Evolutionary conservation across 169 alveolate species (phyloP).

Genomic region (Babesia bigemina): DNA sequence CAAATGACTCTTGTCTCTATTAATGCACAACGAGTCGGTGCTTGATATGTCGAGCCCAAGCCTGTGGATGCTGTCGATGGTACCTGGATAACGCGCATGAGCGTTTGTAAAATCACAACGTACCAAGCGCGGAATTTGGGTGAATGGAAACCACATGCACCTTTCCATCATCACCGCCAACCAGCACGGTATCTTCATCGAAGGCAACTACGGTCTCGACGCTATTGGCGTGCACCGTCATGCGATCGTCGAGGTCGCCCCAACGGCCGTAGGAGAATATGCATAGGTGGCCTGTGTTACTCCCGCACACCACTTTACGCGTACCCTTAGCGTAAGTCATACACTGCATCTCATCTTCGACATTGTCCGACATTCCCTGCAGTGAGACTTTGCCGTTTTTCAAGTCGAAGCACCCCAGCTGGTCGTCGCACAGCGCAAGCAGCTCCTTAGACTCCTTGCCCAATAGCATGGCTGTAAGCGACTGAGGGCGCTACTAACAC

Average conservation of each 20-base stretch:
- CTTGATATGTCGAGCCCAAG: background rate
- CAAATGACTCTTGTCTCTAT: background rate
- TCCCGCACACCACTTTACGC: slow-evolving; percentile 62
- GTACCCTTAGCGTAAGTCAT: slow-evolving; percentile 4
- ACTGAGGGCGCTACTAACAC: background rate
- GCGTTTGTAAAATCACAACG: background rate
- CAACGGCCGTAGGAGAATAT: slow-evolving; percentile 59
- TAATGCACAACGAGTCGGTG: slow-evolving; percentile 53
- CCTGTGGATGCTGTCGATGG: background rate
- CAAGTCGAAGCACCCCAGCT: slow-evolving; percentile 55
- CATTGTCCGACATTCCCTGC: slow-evolving; percentile 57
- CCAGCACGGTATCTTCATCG: slow-evolving; percentile 36
- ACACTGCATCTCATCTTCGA: slow-evolving; percentile 51
- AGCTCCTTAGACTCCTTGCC: slow-evolving; percentile 37
- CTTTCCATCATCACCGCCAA: slow-evolving; percentile 60
- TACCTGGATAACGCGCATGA: slow-evolving; percentile 17
- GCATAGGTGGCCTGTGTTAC: slow-evolving; percentile 54
- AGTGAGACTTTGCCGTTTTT: slow-evolving; percentile 32
- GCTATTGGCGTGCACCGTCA: slow-evolving; percentile 36
- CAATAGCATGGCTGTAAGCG: slow-evolving; percentile 1
- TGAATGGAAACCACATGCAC: slow-evolving; percentile 24
- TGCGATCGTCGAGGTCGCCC: slow-evolving; percentile 61
- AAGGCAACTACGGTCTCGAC: slow-evolving; percentile 39
- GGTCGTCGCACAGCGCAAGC: slow-evolving; percentile 56
- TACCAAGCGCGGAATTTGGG: slow-evolving; percentile 55